Base-by-base conservation (phyloP, 371 early-diverging fungal genomes). In the Mycotypha africana region DNA sequence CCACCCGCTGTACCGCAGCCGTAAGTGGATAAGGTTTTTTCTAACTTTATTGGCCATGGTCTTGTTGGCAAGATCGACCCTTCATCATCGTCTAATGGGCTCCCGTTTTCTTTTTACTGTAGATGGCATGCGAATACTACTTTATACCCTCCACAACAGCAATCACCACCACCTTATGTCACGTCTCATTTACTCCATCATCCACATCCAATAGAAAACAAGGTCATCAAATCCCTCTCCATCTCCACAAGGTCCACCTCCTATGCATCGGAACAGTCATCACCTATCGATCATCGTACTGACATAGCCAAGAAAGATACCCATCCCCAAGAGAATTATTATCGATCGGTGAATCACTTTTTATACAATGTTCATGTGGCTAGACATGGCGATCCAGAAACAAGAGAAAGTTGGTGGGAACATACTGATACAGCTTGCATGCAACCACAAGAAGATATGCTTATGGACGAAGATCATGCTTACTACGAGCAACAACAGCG, bases 351-450 rank as follows among this genome's bases (percentile, higher is more conserved):
- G 17, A 65, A 65, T 51, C 43, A 28, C 17, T 20, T 53, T 20
- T 32, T 65, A 20, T 40, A 50, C 19, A 7, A 41, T 16, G 14
- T 60, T 9, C 65, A 60, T 45, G 42, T 51, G 1, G 39, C 40
- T 24, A 47, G 65, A n/a, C 42, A 42, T 43, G 65, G 65, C 1
- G 47, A 65, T 42, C 65, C 65, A 15, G 65, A 65, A 43, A 5
- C 2, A 32, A 23, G 56, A 38, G 64, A 60, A 31, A 49, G 51
- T 11, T 53, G 58, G 57, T 53, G 56, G 58, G 38, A 51, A 11
- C n/a, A n/a, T n/a, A n/a, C n/a, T n/a, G n/a, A n/a, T n/a, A n/a
- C n/a, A n/a, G n/a, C n/a, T n/a, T n/a, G n/a, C n/a, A n/a, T n/a
- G n/a, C 26, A 47, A 19, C 30, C 31, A 41, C 38, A 40, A 11